Conservation (phyloP, 768 basidiomycete species). For the Exidia glandulosa region DNA sequence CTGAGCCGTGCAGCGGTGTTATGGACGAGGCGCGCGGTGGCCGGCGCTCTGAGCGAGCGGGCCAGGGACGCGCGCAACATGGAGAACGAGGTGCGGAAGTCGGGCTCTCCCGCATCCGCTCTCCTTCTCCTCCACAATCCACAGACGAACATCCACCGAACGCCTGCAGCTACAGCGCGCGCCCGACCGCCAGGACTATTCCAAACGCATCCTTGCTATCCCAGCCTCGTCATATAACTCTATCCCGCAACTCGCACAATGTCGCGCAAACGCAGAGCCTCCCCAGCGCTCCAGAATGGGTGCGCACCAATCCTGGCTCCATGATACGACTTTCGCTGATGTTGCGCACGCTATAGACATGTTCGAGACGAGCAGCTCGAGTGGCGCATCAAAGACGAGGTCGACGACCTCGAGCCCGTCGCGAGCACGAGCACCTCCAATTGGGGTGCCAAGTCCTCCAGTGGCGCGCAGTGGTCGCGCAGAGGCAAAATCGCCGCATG, state of each 20-base stretch:
- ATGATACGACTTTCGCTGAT: background rate
- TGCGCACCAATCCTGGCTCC: background rate
- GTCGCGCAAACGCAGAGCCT: background rate
- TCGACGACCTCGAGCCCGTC: background rate
- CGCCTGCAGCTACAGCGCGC: too few species aligned
- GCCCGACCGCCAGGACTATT: too few species aligned
- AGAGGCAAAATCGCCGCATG: slow-evolving; percentile 73
- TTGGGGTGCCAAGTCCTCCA: slow-evolving; percentile 71
- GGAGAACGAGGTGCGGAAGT: background rate
- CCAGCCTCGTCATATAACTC: too few species aligned
- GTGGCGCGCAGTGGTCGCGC: slow-evolving; percentile 73
- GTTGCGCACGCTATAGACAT: background rate
- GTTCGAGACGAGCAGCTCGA: background rate
- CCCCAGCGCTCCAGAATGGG: background rate
- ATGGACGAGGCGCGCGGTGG: background rate
- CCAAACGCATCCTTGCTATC: too few species aligned
- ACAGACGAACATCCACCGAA: too few species aligned
- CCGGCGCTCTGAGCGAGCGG: background rate
- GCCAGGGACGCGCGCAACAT: background rate
- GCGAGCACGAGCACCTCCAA: slow-evolving; percentile 37
- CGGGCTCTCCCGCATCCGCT: background rate
- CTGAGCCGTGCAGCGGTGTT: background rate
- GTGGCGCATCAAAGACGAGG: background rate
- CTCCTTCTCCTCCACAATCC: background rate
- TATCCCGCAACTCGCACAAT: too few species aligned